Evolutionary conservation across 345 rosid genomes (phyloP), one percentile per base, ranked within the genome.

Genomic region (Pelargonium nanum): DNA sequence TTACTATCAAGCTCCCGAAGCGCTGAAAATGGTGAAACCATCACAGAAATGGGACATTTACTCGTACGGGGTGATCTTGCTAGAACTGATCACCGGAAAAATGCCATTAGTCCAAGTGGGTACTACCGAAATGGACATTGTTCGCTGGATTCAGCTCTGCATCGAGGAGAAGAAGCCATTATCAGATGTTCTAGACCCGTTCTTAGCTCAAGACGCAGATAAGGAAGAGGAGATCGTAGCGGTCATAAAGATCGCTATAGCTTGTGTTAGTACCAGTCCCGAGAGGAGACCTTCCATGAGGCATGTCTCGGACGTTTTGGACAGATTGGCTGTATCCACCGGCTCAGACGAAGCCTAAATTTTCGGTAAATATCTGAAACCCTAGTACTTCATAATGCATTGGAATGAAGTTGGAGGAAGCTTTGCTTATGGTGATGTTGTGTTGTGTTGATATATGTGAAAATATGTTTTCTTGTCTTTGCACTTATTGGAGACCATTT

Each of bases 31-130:
- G 26, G 70, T 76, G 21, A 89, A 84, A 79, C 96, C 97, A 58
- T 85, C 99, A 19, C 97, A 93, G 75, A 93, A 89, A 68, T 87
- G 99, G 96, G 99, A 93, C 69, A 78, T 93, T 40, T 85, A 87
- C 81, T 87, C 97, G 10, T 93, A 70, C n/a, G 97, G 99, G 60
- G 80, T 89, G 75, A 76, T 85, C 5, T 59, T 89, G 54, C 83
- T 89, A 12, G 99, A 93, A 72, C 69, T 86, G 76, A 69, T 87
- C 57, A 81, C 94, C 0, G 97, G 94, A 6, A 87, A 82, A 77
- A 70, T 70, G 30, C 89, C 97, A 15, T 61, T 74, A 54, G 51
- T 79, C 45, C 79, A 78, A 56, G 65, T 68, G 15, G 83, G 80
- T 44, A 58, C 73, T 24, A 61, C 60, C 1, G 86, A 82, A 55